Evolutionary conservation across 2,329 filamentous ascomycete genomes (phyloP).

Genomic region (Alternaria gansuensis): DNA sequence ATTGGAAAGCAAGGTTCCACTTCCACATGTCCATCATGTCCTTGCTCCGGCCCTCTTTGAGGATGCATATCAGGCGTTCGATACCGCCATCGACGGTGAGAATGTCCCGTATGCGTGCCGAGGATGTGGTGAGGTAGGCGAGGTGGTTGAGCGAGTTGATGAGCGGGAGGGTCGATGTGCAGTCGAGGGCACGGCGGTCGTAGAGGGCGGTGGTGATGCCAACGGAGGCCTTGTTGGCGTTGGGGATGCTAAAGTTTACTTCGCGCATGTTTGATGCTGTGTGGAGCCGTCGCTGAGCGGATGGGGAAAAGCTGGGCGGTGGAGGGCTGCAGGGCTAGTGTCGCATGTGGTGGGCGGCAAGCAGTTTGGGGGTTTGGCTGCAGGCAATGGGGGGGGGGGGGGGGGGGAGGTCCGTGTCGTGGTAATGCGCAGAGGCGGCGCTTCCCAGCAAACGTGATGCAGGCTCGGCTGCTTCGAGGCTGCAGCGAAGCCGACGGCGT

Average conservation of each 20-base stretch:
- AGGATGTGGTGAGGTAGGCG: constrained; percentile 97
- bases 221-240: constrained; percentile 98
- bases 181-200: constrained; percentile 95
- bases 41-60: constrained; percentile 95
- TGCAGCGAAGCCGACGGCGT: constrained; percentile 27
- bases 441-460: constrained; percentile 23
- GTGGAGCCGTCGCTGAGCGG: constrained; percentile 26
- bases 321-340: constrained; percentile 46
- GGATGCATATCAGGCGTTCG: constrained; percentile 93
- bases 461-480: constrained; percentile 22
- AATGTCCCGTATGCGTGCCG: constrained; percentile 95
- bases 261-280: constrained; percentile 80
- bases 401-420: constrained; percentile 26
- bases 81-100: constrained; percentile 98
- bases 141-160: constrained; percentile 99
- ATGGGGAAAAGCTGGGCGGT: constrained; percentile 25
- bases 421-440: constrained; percentile 18
- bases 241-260: constrained; percentile 99
- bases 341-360: constrained; percentile 43
- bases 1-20: constrained; percentile 99
- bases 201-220: constrained; percentile 99
- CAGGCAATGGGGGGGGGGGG: constrained; percentile 9
- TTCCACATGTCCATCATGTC: constrained; percentile 99
- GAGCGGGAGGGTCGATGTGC: constrained; percentile 94
- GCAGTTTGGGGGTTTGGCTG: constrained; percentile 18